A percentile compares a stretch with the other conserved stretches of the same genome.
These are phyloP conservation scores for Eutrema salsugineum DNA, from an alignment of 441 rosid species.

Conservation along the genomic window DNA sequence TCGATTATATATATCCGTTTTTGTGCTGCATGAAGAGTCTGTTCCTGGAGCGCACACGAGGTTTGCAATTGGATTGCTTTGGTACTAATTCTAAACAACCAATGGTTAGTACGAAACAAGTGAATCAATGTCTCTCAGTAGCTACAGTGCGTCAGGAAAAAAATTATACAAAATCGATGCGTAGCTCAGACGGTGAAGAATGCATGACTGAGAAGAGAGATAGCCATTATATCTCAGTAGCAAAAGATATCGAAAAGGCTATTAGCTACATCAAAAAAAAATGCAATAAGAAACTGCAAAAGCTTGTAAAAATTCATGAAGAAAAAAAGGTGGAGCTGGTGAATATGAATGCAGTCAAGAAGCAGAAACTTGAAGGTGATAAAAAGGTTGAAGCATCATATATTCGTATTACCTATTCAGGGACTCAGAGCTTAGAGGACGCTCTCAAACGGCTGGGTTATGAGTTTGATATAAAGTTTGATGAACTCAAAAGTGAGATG, in stretches of 20 bases:
- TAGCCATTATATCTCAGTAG: constrained; percentile 30
- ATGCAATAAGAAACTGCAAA: constrained; percentile 15
- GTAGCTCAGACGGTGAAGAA: constrained; percentile 29
- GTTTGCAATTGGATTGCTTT: constrained; percentile 30
- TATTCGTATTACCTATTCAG: constrained; percentile 41
- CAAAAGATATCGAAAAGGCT: constrained; percentile 47
- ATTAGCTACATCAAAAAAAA: constrained; percentile 49
- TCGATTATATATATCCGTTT: constrained; percentile 49
- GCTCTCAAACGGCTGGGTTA: constrained; percentile 49
- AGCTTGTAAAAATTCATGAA: background rate
- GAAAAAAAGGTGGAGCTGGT: background rate
- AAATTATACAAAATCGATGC: constrained; percentile 28
- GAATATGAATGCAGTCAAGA: background rate
- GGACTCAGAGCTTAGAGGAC: constrained; percentile 40
- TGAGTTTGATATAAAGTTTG: constrained; percentile 42
- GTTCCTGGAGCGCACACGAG: constrained; percentile 41
- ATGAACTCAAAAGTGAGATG: constrained; percentile 37
- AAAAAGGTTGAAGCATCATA: constrained; percentile 48
- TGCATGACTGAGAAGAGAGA: constrained; percentile 31
- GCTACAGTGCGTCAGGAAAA: constrained; percentile 23
- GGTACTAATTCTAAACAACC: constrained; percentile 35
- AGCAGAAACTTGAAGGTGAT: constrained; percentile 35
- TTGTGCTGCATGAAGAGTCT: constrained; percentile 59
- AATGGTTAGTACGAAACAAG: constrained; percentile 6
- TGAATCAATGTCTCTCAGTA: constrained; percentile 21